Conservation (phyloP, 345 rosid species). For the Citrus reticulata region DNA sequence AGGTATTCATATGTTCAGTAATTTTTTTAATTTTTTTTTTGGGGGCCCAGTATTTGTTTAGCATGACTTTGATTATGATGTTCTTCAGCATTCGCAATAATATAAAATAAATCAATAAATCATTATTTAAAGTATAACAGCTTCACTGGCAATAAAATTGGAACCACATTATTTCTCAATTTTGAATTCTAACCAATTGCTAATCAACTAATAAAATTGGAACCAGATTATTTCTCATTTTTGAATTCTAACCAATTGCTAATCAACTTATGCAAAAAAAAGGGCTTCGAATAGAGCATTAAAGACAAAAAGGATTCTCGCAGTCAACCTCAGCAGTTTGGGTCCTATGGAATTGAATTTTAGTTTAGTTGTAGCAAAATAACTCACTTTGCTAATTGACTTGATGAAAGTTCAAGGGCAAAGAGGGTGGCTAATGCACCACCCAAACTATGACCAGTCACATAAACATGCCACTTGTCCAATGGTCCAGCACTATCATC, state of each 20-base stretch:
- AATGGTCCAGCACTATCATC: slow-evolving; percentile 45
- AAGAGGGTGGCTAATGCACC: slow-evolving; percentile 94
- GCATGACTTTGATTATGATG: background rate
- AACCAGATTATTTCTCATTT: background rate
- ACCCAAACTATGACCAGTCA: slow-evolving; percentile 97
- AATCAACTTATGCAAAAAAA: background rate
- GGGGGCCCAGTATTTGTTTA: background rate
- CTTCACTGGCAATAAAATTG: background rate
- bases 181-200: background rate
- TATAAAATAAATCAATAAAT: background rate
- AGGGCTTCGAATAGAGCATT: background rate
- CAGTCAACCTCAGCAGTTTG: background rate
- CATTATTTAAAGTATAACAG: background rate
- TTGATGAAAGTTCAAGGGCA: slow-evolving; percentile 90
- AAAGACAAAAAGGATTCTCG: background rate
- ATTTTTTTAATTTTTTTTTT: no score
- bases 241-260: background rate
- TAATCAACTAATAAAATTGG: background rate
- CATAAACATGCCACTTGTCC: slow-evolving; percentile 79
- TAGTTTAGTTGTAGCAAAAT: background rate
- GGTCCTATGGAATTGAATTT: background rate
- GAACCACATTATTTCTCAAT: background rate
- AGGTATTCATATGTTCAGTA: background rate
- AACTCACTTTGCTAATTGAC: slow-evolving; percentile 77
- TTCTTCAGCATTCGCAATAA: background rate